phyloP scores from a whole-genome alignment of 768 basidiomycete species.

The Phaeotremella fagi region DNA sequence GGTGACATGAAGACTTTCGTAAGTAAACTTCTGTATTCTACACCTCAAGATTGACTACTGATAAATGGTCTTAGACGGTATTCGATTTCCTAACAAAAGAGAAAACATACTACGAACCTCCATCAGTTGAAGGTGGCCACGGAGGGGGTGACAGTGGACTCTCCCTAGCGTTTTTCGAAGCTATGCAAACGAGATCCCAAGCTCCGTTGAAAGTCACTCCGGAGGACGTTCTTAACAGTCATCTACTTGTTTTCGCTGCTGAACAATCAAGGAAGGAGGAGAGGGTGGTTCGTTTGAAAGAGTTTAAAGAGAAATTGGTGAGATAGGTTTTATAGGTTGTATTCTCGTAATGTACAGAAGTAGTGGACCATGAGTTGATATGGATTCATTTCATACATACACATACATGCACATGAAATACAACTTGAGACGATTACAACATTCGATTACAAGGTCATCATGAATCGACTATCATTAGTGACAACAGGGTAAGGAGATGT shows the following conservation, averaged over 20 bases:
- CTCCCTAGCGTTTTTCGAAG: constrained; percentile 68
- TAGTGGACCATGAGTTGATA: too few relatives aligned
- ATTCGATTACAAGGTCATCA: too few relatives aligned
- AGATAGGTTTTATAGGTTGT: too few relatives aligned
- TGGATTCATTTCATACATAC: too few relatives aligned
- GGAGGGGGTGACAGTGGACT: constrained; percentile 79
- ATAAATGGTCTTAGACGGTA: constrained; percentile 52
- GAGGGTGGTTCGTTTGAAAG: constrained; percentile 62
- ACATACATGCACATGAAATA: too few relatives aligned
- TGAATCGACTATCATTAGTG: too few relatives aligned
- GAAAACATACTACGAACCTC: constrained; percentile 54
- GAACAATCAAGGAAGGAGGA: constrained; percentile 70
- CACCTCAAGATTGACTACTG: neutral
- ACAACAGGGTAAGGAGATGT: too few relatives aligned
- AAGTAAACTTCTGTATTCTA: neutral
- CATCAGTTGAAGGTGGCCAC: constrained; percentile 64
- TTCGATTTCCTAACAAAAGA: constrained; percentile 61
- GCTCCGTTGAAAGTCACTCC: constrained; percentile 60
- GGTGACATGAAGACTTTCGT: constrained; percentile 70
- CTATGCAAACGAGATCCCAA: constrained; percentile 64
- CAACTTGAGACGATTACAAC: too few relatives aligned
- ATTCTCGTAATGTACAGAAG: too few relatives aligned
- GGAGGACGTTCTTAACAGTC: constrained; percentile 66
- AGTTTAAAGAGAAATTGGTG: constrained; percentile 54
- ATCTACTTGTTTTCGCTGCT: constrained; percentile 81